These are phyloP conservation scores for Rhododendron mucronatum DNA, from an alignment of 148 eudicot genomes.

Conservation along the genomic window DNA sequence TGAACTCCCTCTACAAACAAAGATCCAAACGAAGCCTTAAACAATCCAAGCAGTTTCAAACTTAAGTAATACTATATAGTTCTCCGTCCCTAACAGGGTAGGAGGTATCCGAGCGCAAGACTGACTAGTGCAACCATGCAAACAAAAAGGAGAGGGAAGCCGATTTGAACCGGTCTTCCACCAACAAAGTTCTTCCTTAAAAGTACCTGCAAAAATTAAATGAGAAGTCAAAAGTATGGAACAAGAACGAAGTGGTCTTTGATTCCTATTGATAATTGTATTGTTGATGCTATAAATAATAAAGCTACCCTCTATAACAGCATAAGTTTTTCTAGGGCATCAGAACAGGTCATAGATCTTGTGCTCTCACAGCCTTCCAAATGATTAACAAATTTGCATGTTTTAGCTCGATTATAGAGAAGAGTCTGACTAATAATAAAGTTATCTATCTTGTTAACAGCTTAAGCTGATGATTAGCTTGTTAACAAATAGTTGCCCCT, in stretches of 20 bases:
- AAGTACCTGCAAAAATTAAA: slow-evolving; percentile 33
- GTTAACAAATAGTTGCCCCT: background rate
- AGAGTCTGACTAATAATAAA: no score
- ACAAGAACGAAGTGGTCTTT: background rate
- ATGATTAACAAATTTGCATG: no score
- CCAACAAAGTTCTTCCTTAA: slow-evolving; percentile 24
- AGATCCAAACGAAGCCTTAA: background rate
- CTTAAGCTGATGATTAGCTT: background rate
- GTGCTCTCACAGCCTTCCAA: background rate
- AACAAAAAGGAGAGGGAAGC: slow-evolving; percentile 56
- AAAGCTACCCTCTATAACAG: background rate
- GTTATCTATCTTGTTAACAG: background rate
- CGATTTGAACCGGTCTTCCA: slow-evolving; percentile 37
- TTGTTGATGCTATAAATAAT: background rate
- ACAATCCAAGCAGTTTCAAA: background rate
- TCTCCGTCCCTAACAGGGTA: slow-evolving; percentile 18
- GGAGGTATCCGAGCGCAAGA: slow-evolving; percentile 39
- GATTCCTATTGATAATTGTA: background rate
- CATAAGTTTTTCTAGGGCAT: background rate
- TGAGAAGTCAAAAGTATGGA: background rate
- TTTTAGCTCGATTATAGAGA: background rate
- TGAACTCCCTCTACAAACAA: no score
- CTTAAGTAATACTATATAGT: background rate
- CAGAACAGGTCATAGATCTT: background rate
- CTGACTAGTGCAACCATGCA: slow-evolving; percentile 54